These are phyloP conservation scores for Serendipita sp. DNA, from an alignment of 768 basidiomycete genomes.

Conservation along the genomic window DNA sequence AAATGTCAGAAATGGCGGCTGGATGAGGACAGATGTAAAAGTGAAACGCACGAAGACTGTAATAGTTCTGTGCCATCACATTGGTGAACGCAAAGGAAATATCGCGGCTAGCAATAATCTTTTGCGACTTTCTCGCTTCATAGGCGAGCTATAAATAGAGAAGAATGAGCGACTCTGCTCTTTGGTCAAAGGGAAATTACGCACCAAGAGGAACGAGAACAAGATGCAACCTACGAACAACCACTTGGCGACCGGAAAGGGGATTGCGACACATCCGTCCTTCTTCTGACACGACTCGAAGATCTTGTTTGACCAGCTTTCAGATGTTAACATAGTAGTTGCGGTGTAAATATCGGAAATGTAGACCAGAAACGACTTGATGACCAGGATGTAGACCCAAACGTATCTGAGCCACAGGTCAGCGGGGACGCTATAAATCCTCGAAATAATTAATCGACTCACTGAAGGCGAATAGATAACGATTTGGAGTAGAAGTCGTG, in stretches of 20 bases:
- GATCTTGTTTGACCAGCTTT: constrained; percentile 83
- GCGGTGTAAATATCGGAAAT: constrained; percentile 96
- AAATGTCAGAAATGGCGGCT: not conserved
- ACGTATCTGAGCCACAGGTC: constrained; percentile 45
- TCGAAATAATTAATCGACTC: constrained; percentile 15
- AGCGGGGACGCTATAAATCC: not conserved
- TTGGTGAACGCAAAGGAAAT: constrained; percentile 98
- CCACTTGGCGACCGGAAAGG: constrained; percentile 85
- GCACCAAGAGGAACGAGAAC: constrained; percentile 86
- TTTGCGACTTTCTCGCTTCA: constrained; percentile 81
- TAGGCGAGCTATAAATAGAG: constrained; percentile 52
- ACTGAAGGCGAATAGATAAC: constrained; percentile 79
- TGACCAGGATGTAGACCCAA: constrained; percentile 80
- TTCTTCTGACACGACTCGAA: constrained; percentile 51
- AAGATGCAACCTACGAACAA: constrained; percentile 97
- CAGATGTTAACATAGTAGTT: constrained; percentile 86
- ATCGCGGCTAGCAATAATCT: constrained; percentile 88
- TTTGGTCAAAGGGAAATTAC: constrained; percentile 18
- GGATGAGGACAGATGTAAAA: constrained; percentile 7
- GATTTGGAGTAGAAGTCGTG: constrained; percentile 83
- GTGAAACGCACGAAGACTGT: constrained; percentile 63
- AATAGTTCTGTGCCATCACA: constrained; percentile 92
- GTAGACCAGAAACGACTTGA: constrained; percentile 95
- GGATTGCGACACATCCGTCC: constrained; percentile 62
- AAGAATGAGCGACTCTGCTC: not conserved